Conservation (phyloP, 1,139 yeast species). For the Zhuliangozyma parablackwelliae region DNA sequence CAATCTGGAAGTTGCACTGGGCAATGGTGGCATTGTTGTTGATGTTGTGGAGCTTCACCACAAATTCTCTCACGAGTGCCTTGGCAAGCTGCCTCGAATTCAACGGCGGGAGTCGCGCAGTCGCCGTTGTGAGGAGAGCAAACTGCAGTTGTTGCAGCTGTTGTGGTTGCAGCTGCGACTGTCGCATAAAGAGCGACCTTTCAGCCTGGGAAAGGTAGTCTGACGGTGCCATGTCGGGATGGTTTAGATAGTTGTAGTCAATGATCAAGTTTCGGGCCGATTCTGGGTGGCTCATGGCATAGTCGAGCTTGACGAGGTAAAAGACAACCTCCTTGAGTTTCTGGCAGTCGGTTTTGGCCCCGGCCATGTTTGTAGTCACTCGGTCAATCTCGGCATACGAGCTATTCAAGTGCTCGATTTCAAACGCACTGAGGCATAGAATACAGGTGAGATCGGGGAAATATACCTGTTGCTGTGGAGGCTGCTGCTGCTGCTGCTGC, state of each 20-base stretch:
- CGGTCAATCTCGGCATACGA: conserved; percentile 23
- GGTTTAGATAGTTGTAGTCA: conserved; percentile 13
- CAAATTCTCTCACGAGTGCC: conserved; percentile 17
- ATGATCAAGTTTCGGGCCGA: conserved; percentile 8
- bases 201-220: conserved; percentile 21
- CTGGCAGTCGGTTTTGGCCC: not conserved
- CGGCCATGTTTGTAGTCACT: not conserved
- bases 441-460: conserved; percentile 8
- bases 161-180: not conserved
- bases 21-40: conserved; percentile 9
- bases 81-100: conserved; percentile 12
- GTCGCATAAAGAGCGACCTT: conserved; percentile 5
- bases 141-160: not conserved
- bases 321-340: conserved; percentile 23
- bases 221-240: conserved; percentile 3
- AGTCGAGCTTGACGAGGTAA: conserved; percentile 27
- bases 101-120: not conserved
- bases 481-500: too few relatives aligned
- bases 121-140: not conserved
- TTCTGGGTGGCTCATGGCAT: conserved; percentile 17
- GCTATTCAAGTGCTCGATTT: conserved; percentile 21
- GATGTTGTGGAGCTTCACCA: conserved; percentile 17
- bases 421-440: conserved; percentile 20
- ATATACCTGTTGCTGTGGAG: not conserved
- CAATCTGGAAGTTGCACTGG: conserved; percentile 15